Evolutionary conservation across 768 basidiomycete species (phyloP).

Genomic region (Rhodotorula diobovata): DNA sequence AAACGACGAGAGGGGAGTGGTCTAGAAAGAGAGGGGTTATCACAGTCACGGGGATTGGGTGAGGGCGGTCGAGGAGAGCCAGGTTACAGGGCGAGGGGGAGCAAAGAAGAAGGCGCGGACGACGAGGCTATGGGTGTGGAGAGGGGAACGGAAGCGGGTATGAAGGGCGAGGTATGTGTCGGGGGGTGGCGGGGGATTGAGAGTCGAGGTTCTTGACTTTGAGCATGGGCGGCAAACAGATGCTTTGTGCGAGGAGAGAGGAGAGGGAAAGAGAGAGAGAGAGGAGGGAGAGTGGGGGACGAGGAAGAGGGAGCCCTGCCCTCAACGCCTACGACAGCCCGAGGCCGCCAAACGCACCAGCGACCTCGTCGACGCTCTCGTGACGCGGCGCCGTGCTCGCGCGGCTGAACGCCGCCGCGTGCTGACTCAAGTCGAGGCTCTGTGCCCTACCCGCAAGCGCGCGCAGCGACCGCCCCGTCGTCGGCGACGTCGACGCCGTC

Average conservation of each 20-base stretch:
- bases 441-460: slow-evolving; percentile 81
- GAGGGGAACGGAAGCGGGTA: background rate
- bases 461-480: slow-evolving; percentile 58
- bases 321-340: slow-evolving; percentile 11
- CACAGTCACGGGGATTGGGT: background rate
- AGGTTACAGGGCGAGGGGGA: background rate
- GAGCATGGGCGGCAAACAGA: too few relatives aligned
- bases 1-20: too few relatives aligned
- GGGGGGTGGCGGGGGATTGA: background rate
- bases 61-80: too few relatives aligned
- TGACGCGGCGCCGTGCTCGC: slow-evolving; percentile 19
- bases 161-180: background rate
- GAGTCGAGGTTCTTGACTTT: background rate
- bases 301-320: background rate
- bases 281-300: background rate
- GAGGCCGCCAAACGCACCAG: slow-evolving; percentile 32
- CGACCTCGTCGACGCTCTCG: slow-evolving; percentile 37
- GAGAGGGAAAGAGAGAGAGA: background rate
- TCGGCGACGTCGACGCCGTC: background rate
- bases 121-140: background rate
- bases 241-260: background rate
- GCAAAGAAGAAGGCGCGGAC: background rate
- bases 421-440: slow-evolving; percentile 70
- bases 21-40: background rate
- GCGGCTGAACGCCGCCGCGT: slow-evolving; percentile 52